These are phyloP conservation scores for Hanseniaspora singularis DNA, from an alignment of 805 yeast genomes.

Conservation along the genomic window DNA sequence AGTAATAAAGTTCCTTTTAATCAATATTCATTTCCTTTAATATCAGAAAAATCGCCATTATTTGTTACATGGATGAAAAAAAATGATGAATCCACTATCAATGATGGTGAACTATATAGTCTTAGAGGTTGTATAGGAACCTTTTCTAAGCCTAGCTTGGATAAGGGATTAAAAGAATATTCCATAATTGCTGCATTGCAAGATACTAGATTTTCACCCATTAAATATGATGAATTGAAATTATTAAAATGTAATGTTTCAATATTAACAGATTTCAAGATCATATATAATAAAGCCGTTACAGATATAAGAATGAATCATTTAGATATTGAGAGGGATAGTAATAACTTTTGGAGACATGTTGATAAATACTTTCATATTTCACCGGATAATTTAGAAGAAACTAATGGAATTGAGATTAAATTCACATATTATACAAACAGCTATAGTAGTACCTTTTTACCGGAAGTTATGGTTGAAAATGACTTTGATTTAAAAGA, in stretches of 20 bases:
- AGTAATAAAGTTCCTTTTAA: not conserved
- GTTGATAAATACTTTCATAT: conserved; percentile 7
- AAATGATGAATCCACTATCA: conserved; percentile 20
- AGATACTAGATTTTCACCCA: conserved; percentile 68
- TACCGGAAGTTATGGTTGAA: conserved; percentile 83
- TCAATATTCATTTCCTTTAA: not conserved
- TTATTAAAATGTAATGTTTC: conserved; percentile 32
- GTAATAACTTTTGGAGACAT: conserved; percentile 54
- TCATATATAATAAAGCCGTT: conserved; percentile 38
- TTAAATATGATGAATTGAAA: conserved; percentile 43
- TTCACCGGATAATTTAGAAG: conserved; percentile 26
- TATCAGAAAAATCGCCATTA: conserved; percentile 39
- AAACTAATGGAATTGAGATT: conserved; percentile 68
- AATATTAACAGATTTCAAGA: conserved; percentile 31
- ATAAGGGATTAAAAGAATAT: conserved; percentile 48
- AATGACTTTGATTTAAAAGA: conserved; percentile 69
- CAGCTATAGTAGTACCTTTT: conserved; percentile 58
- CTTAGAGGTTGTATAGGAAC: conserved; percentile 94
- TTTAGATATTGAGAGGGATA: conserved; percentile 27
- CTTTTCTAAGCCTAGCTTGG: conserved; percentile 45
- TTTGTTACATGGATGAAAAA: conserved; percentile 75
- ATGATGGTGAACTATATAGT: too few species aligned
- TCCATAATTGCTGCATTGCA: conserved; percentile 60
- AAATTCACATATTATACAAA: conserved; percentile 34
- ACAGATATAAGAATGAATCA: conserved; percentile 38